phyloP scores from a whole-genome alignment of 1,139 yeast species.

The Candida gigantensis region DNA sequence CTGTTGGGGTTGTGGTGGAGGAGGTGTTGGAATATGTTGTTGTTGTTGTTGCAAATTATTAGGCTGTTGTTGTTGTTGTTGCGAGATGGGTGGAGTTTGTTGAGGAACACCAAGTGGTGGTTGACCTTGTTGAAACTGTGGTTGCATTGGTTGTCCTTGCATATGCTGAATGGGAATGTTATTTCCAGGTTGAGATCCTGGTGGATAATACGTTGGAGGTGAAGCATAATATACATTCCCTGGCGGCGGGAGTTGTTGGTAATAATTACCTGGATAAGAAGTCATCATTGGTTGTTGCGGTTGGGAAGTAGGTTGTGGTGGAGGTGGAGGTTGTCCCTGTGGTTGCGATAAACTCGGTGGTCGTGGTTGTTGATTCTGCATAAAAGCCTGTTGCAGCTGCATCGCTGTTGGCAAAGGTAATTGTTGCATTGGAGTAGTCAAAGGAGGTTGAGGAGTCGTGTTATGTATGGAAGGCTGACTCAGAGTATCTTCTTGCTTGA shows the following conservation, averaged over 20 bases:
- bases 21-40: constrained; percentile 5
- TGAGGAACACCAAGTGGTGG: background rate
- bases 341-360: background rate
- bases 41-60: no score
- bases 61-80: no score
- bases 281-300: constrained; percentile 4
- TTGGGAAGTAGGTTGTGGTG: constrained; percentile 7
- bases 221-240: background rate
- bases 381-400: background rate
- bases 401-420: background rate
- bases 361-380: background rate
- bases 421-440: background rate
- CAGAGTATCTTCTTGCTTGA: constrained; percentile 2
- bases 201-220: background rate
- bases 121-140: constrained; percentile 5
- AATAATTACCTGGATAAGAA: constrained; percentile 6
- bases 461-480: background rate
- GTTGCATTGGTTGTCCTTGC: constrained; percentile 6
- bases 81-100: no score
- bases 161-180: constrained; percentile 1
- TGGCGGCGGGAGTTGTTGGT: constrained; percentile 8
- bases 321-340: background rate
- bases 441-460: background rate
- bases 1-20: constrained; percentile 7
- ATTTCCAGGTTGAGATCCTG: background rate